These are phyloP conservation scores for Barnettozyma pratensis DNA, from an alignment of 805 yeast genomes.

Conservation along the genomic window DNA sequence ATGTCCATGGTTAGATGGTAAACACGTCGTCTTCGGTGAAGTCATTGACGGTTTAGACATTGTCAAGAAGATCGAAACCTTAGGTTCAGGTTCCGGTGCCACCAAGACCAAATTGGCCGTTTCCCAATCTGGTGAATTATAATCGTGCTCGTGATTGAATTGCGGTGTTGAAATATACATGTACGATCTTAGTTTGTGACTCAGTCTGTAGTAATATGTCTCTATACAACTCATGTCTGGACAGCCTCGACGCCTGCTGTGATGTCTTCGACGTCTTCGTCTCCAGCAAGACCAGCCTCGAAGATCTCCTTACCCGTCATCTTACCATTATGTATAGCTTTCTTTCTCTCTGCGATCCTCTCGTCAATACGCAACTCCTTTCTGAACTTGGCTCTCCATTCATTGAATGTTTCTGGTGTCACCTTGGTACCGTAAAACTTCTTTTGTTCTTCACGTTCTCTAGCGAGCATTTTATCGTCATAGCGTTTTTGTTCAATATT, in stretches of 20 bases:
- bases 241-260: slow-evolving; percentile 17
- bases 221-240: background rate
- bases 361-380: slow-evolving; percentile 67
- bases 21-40: slow-evolving; percentile 94
- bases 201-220: background rate
- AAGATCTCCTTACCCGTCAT: slow-evolving; percentile 86
- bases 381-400: slow-evolving; percentile 72
- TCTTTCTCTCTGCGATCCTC: slow-evolving; percentile 45
- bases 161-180: background rate
- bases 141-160: background rate
- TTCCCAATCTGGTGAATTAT: slow-evolving; percentile 11
- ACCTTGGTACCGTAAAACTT: slow-evolving; percentile 91
- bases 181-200: background rate
- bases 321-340: slow-evolving; percentile 64
- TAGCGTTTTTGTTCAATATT: slow-evolving; percentile 47
- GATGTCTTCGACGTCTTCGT: slow-evolving; percentile 47
- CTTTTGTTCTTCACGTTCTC: slow-evolving; percentile 79
- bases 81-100: slow-evolving; percentile 13
- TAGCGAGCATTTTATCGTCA: slow-evolving; percentile 52
- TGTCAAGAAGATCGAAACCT: slow-evolving; percentile 11
- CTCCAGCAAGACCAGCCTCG: slow-evolving; percentile 81
- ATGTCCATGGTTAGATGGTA: slow-evolving; percentile 88
- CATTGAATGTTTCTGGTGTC: slow-evolving; percentile 64
- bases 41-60: slow-evolving; percentile 34
- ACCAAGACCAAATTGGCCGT: slow-evolving; percentile 7